Conservation (phyloP, 805 yeast species). For the Wickerhamiella bombiphila region DNA sequence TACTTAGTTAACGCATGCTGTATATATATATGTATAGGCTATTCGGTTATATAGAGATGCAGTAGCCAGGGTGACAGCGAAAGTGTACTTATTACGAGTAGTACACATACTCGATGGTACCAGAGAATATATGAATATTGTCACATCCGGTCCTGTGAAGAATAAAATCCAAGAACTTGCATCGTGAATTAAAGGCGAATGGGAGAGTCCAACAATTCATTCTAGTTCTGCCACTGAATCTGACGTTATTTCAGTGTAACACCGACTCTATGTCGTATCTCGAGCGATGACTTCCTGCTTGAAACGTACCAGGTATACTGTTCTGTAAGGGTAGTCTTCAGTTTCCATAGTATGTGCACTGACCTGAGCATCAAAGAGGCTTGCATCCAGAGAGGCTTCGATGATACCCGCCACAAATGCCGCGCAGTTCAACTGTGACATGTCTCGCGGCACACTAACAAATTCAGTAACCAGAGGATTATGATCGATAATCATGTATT, state of each 20-base stretch:
- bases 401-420: conserved; percentile 76
- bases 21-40: neutral
- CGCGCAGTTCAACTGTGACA: conserved; percentile 60
- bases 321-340: conserved; percentile 43
- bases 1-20: too few species aligned
- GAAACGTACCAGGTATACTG: conserved; percentile 64
- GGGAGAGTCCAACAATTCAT: neutral
- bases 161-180: too few species aligned
- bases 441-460: conserved; percentile 66
- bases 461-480: conserved; percentile 56
- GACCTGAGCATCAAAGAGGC: conserved; percentile 59
- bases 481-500: conserved; percentile 69
- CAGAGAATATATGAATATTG: too few species aligned
- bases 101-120: too few species aligned
- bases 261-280: neutral
- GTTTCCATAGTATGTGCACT: conserved; percentile 69
- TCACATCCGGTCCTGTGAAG: too few species aligned
- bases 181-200: neutral
- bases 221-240: neutral
- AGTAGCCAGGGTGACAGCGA: too few species aligned
- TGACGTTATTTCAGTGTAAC: neutral
- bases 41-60: too few species aligned
- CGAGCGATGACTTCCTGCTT: conserved; percentile 23
- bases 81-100: too few species aligned
- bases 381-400: conserved; percentile 65